Conservation (phyloP, 176 grass and related monocot species). For the Pharus latifolius region DNA sequence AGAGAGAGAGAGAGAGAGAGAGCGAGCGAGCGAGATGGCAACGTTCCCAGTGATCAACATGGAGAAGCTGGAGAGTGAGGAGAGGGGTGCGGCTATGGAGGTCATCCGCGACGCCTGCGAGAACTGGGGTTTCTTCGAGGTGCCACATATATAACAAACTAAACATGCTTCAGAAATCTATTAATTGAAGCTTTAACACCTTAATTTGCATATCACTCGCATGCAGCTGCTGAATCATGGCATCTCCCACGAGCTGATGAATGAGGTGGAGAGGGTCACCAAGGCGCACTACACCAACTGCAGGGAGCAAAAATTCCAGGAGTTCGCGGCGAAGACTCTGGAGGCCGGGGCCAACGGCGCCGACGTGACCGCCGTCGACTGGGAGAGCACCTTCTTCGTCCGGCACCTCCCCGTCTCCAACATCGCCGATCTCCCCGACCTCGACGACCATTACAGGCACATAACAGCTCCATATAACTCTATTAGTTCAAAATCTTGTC, state of each 20-base stretch:
- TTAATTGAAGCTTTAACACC: neutral
- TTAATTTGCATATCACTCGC: neutral
- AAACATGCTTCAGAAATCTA: neutral
- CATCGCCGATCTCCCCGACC: slow-evolving; percentile 46
- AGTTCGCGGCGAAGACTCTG: slow-evolving; percentile 53
- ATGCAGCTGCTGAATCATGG: slow-evolving; percentile 79
- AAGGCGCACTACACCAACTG: slow-evolving; percentile 63
- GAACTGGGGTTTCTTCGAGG: slow-evolving; percentile 99
- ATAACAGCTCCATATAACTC: no score
- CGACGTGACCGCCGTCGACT: slow-evolving; percentile 52
- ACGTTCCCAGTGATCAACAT: slow-evolving; percentile 78
- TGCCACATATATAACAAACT: neutral
- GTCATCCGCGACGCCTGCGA: slow-evolving; percentile 71
- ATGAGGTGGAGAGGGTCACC: slow-evolving; percentile 79
- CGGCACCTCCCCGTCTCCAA: slow-evolving; percentile 66
- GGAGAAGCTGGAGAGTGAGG: slow-evolving; percentile 55
- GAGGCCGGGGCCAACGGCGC: slow-evolving; percentile 32
- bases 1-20: neutral
- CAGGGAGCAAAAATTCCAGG: slow-evolving; percentile 46
- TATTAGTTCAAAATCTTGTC: no score
- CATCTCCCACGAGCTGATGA: slow-evolving; percentile 73
- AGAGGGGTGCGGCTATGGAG: slow-evolving; percentile 47
- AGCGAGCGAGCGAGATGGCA: slow-evolving; percentile 15
- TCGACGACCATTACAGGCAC: slow-evolving; percentile 72
- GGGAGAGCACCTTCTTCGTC: slow-evolving; percentile 96